Evolutionary conservation across 805 yeast species (phyloP), one percentile per base, ranked within the genome.

Genomic region (Saccharomyces mikatae): DNA sequence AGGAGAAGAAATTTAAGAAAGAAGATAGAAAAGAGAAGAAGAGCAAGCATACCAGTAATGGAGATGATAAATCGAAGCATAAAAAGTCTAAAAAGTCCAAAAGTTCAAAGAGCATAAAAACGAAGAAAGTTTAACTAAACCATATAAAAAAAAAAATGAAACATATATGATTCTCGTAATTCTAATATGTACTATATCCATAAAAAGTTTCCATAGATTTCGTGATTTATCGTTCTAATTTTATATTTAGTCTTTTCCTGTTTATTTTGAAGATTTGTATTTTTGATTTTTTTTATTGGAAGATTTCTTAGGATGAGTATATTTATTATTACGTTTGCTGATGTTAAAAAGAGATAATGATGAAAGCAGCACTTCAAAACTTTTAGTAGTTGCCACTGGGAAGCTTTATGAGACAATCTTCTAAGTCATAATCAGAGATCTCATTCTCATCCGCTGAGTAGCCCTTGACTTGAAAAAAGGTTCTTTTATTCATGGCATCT

Each of bases 61-160:
- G 62, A 56, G 60, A 57, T 27, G 58, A 62, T 54, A 56, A 62
- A 49, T 56, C 56, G 48, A 54, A 61, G 47, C 56, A 62, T 51
- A 55, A 58, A 44, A 60, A 66, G 53, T 60, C 62, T 52, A 65
- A 62, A 48, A 56, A 59, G 22, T 56, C 63, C 51, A 56, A 64
- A 53, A 36, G 26, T 24, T 4, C 26, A 24, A 24, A 24, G 26
- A 46, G 53, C 46, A 65, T 70, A 53, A 73, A 68, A 61, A 71
- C 69, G 11, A 68, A 67, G 73, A 48, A 66, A 57, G 58, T 65
- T 62, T 26, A 66, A 62, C 32, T 62, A 54, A 58, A 67, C 58
- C 52, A 60, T 56, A 62, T 47, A 64, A 64, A 51, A 36, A 57
- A 49, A 44, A 54, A 58, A 56, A 57, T 54, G 50, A 44, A 54